Percentiles rank a stretch among this genome's conserved stretches.
Conservation (phyloP, 305 asterid genomes). For the Striga hermonthica region DNA sequence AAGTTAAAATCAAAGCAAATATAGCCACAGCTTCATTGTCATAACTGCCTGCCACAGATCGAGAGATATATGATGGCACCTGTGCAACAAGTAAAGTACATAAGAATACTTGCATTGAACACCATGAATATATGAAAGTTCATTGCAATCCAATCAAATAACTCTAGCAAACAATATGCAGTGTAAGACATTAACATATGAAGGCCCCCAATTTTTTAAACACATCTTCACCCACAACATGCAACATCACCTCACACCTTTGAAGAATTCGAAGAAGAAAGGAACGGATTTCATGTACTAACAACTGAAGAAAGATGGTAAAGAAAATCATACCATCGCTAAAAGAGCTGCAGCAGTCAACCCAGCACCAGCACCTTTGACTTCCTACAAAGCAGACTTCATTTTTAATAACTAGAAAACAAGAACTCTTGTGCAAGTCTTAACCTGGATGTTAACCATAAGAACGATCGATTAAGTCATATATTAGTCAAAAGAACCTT, state of each 20-base stretch:
- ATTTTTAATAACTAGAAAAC: constrained; percentile 23
- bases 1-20: constrained; percentile 93
- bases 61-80: constrained; percentile 99
- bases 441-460: constrained; percentile 13
- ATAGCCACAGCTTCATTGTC: constrained; percentile 99
- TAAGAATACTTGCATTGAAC: constrained; percentile 15
- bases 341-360: constrained; percentile 96
- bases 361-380: constrained; percentile 97
- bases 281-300: constrained; percentile 14
- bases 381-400: constrained; percentile 57
- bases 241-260: too few species aligned
- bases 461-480: not conserved
- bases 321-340: constrained; percentile 69
- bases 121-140: not conserved
- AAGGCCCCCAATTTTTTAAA: too few species aligned
- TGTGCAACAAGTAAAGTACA: constrained; percentile 35
- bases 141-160: too few species aligned
- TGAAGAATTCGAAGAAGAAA: too few species aligned
- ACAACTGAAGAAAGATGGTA: constrained; percentile 25
- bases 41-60: constrained; percentile 99
- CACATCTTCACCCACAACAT: too few species aligned
- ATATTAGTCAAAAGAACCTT: constrained; percentile 57
- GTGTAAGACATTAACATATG: too few species aligned
- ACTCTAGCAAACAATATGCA: too few species aligned
- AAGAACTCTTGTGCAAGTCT: not conserved